Evolutionary conservation across 2,329 filamentous ascomycete genomes (phyloP).

Genomic region (Penicillium sp.): DNA sequence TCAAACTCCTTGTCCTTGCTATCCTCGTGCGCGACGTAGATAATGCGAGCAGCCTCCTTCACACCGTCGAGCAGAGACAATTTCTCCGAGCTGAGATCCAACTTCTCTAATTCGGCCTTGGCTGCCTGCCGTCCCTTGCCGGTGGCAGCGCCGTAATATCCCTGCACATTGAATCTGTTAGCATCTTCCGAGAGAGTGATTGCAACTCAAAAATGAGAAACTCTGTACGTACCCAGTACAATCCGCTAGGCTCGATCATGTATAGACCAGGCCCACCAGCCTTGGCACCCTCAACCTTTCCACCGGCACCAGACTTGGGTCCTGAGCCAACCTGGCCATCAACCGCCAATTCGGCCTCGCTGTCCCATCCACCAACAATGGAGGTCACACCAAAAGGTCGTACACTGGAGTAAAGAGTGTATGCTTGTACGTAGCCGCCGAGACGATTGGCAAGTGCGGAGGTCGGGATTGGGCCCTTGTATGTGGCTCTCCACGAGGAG

Average conservation of each 20-base stretch:
- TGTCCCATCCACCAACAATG: conserved; percentile 92
- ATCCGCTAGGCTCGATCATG: conserved; percentile 97
- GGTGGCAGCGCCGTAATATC: conserved; percentile 96
- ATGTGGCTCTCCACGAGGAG: conserved; percentile 84
- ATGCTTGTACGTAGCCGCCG: conserved; percentile 94
- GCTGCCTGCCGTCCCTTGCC: conserved; percentile 96
- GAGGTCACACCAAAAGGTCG: conserved; percentile 95
- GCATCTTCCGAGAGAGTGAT: conserved; percentile 6
- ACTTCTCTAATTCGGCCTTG: conserved; percentile 97
- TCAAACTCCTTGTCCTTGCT: conserved; percentile 99
- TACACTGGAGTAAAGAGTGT: conserved; percentile 96
- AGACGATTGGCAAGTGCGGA: conserved; percentile 87
- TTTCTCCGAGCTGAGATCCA: conserved; percentile 77
- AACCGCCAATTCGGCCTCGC: conserved; percentile 79
- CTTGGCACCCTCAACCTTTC: conserved; percentile 74
- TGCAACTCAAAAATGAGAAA: not conserved
- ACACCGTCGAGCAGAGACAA: conserved; percentile 84
- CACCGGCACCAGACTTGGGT: conserved; percentile 77
- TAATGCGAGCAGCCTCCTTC: conserved; percentile 95
- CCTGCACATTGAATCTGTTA: conserved; percentile 51
- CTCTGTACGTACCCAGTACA: conserved; percentile 74
- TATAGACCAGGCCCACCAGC: conserved; percentile 92
- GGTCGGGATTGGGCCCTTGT: conserved; percentile 92
- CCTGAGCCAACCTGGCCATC: conserved; percentile 89
- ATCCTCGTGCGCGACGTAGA: conserved; percentile 96